Conservation (phyloP, 2,329 filamentous ascomycete genomes). For the Botryotinia globosa region DNA sequence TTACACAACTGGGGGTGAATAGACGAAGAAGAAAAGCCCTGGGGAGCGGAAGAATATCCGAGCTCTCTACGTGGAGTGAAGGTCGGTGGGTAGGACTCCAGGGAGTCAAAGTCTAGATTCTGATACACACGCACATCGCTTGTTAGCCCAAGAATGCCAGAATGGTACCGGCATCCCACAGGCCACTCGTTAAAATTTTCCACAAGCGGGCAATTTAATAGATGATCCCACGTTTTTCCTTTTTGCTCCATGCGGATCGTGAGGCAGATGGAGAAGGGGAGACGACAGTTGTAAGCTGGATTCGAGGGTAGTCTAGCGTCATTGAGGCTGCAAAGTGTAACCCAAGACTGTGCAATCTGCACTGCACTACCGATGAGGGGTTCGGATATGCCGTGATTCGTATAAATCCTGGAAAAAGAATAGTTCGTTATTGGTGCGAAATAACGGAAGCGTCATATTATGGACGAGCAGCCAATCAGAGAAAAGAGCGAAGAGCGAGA, state of each 20-base stretch:
- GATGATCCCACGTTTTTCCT: constrained; percentile 23
- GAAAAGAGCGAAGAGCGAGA: constrained; percentile 16
- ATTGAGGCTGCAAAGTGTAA: constrained; percentile 9
- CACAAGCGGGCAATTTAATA: constrained; percentile 10
- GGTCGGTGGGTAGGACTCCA: background rate
- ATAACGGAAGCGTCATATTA: constrained; percentile 14
- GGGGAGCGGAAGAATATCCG: constrained; percentile 1
- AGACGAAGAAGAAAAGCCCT: background rate
- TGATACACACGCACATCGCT: background rate
- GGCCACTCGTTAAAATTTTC: constrained; percentile 22
- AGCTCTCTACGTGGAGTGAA: constrained; percentile 1
- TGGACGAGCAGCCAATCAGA: background rate
- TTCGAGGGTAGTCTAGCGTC: constrained; percentile 5
- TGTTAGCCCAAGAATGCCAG: background rate
- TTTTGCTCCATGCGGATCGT: constrained; percentile 7
- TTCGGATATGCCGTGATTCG: constrained; percentile 23
- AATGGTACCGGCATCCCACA: background rate
- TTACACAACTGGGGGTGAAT: background rate
- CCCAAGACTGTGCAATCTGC: background rate
- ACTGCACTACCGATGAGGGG: constrained; percentile 21
- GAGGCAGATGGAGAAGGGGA: background rate
- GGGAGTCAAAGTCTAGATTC: constrained; percentile 13
- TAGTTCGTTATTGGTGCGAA: constrained; percentile 13
- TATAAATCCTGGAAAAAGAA: constrained; percentile 1
- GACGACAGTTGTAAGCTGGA: background rate